phyloP scores from a whole-genome alignment of 352 stramenopile species.

The Aphanomyces invadans region DNA sequence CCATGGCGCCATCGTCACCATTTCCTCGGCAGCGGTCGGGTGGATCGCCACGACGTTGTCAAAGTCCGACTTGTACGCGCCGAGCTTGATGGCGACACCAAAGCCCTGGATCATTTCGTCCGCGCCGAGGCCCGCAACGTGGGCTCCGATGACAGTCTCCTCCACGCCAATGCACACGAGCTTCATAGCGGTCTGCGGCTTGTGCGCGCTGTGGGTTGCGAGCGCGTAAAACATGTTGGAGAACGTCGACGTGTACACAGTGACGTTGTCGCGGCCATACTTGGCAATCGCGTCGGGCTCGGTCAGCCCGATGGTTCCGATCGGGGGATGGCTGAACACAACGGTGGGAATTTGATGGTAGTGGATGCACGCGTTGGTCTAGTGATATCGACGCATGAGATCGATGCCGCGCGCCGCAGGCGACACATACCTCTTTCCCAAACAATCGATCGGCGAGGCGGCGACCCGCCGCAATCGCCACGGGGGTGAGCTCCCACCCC shows the following conservation, averaged over 20 bases:
- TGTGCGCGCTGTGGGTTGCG: constrained; percentile 59
- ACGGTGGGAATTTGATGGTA: constrained; percentile 93
- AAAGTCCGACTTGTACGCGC: constrained; percentile 95
- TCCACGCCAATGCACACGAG: constrained; percentile 78
- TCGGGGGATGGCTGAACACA: constrained; percentile 94
- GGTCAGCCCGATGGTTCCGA: constrained; percentile 91
- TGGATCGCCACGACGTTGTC: constrained; percentile 93
- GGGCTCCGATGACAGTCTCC: constrained; percentile 92
- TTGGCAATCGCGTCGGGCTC: constrained; percentile 83
- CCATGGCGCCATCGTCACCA: constrained; percentile 92
- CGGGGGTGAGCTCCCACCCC: constrained; percentile 63
- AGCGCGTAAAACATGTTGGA: constrained; percentile 95
- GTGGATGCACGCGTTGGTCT: constrained; percentile 43
- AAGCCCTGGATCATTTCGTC: constrained; percentile 99
- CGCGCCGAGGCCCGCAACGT: constrained; percentile 88
- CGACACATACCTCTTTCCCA: constrained; percentile 48
- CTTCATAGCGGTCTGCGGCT: constrained; percentile 93
- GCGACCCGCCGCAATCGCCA: constrained; percentile 79
- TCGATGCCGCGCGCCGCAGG: too few relatives aligned
- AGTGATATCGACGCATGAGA: too few relatives aligned
- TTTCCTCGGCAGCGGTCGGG: constrained; percentile 91
- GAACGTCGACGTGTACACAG: constrained; percentile 91
- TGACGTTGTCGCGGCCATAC: constrained; percentile 87
- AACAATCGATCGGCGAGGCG: constrained; percentile 84
- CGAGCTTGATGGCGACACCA: constrained; percentile 96